Percentiles rank a stretch among this genome's conserved stretches.
Evolutionary conservation across 306 rosid genomes (phyloP).

Genomic region (Begonia masoniana): DNA sequence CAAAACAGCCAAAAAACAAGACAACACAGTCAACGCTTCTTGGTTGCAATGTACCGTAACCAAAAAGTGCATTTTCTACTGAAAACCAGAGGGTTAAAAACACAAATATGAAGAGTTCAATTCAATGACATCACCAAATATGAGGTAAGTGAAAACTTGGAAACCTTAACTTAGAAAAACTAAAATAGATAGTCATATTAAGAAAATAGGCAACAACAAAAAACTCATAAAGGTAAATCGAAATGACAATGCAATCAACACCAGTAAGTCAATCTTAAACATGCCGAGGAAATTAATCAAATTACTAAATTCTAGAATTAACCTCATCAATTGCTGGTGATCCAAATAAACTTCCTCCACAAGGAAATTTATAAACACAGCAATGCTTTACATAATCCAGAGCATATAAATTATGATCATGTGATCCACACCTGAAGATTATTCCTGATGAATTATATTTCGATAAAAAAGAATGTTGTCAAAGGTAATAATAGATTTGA

Average conservation of each 20-base stretch:
- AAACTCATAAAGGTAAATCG: too few relatives aligned
- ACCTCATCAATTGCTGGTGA: slow-evolving; percentile 89
- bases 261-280: not conserved
- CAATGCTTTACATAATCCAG: slow-evolving; percentile 61
- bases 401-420: slow-evolving; percentile 82
- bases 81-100: not conserved
- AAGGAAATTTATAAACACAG: slow-evolving; percentile 57
- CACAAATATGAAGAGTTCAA: not conserved
- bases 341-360: slow-evolving; percentile 90
- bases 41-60: too few relatives aligned
- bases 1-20: too few relatives aligned
- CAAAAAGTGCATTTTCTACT: not conserved
- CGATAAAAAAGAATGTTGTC: not conserved
- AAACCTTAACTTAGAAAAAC: too few relatives aligned
- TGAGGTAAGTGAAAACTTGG: too few relatives aligned
- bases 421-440: slow-evolving; percentile 85
- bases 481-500: slow-evolving; percentile 1
- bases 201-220: too few relatives aligned
- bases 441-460: not conserved
- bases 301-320: slow-evolving; percentile 8
- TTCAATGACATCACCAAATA: too few relatives aligned
- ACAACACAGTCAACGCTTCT: too few relatives aligned
- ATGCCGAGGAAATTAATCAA: not conserved
- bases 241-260: too few relatives aligned
- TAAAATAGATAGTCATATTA: too few relatives aligned